A percentile compares a stretch with the other conserved stretches of the same genome.
These are phyloP conservation scores for Fusarium nygamai DNA, from an alignment of 2,329 filamentous ascomycete genomes.

Conservation along the genomic window DNA sequence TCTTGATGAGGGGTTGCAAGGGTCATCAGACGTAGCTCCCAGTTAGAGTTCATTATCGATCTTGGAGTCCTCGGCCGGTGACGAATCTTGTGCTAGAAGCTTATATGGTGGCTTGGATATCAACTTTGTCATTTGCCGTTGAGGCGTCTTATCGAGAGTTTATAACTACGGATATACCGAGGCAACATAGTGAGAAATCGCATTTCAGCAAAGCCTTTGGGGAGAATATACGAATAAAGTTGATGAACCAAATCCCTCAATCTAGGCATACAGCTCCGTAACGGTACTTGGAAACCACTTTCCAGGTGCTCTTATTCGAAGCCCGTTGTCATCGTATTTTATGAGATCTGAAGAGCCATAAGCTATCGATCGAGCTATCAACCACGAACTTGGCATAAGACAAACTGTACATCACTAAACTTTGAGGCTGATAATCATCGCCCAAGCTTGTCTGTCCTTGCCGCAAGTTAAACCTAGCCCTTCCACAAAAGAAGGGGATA, in stretches of 20 bases:
- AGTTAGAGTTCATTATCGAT: background rate
- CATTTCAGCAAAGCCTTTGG: background rate
- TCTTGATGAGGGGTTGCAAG: background rate
- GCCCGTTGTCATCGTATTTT: background rate
- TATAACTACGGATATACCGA: fast-evolving
- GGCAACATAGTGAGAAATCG: too few species aligned
- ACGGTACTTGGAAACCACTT: background rate
- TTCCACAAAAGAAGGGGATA: background rate
- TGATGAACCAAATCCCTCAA: background rate
- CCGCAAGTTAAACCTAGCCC: background rate
- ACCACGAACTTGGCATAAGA: too few species aligned
- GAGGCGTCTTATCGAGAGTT: background rate
- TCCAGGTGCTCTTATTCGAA: background rate
- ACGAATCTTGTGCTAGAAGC: too few species aligned
- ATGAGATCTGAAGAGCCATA: background rate
- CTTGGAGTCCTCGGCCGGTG: background rate
- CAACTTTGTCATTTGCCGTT: background rate
- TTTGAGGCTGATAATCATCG: background rate
- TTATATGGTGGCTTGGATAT: background rate
- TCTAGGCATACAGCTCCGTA: background rate
- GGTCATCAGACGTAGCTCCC: too few species aligned
- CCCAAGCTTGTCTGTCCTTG: background rate
- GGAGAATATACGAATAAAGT: background rate
- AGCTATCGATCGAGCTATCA: background rate
- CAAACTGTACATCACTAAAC: too few species aligned